Evolutionary conservation across 148 eudicot genomes (phyloP).

Genomic region (Chenopodium quinoa): DNA sequence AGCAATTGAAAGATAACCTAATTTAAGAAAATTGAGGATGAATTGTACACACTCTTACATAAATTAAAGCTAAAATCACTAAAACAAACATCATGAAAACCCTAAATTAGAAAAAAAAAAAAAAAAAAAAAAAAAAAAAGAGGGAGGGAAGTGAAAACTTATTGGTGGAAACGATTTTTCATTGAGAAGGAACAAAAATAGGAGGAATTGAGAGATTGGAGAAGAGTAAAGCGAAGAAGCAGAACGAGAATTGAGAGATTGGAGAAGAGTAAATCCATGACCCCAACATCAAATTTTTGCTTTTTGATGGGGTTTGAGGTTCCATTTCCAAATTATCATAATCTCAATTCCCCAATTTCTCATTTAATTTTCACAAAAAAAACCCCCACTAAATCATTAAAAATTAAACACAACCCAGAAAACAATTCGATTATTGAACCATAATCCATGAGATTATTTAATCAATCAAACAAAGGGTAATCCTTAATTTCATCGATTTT

Average conservation of each 20-base stretch:
- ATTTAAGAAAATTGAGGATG: too few relatives aligned
- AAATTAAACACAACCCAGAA: constrained; percentile 12
- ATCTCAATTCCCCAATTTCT: constrained; percentile 4
- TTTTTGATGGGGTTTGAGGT: neutral
- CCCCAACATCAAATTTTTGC: neutral
- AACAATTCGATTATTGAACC: constrained; percentile 4
- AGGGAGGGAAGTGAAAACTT: constrained; percentile 18
- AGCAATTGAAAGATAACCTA: too few relatives aligned
- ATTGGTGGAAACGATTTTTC: constrained; percentile 79
- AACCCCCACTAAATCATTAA: neutral
- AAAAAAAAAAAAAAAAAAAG: neutral
- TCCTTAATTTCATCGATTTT: constrained; percentile 13
- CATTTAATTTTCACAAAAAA: constrained; percentile 3
- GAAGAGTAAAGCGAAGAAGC: constrained; percentile 44
- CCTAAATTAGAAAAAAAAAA: neutral
- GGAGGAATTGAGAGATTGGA: constrained; percentile 47
- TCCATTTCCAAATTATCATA: neutral
- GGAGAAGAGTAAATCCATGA: constrained; percentile 32
- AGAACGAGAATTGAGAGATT: constrained; percentile 35
- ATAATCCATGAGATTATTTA: constrained; percentile 7
- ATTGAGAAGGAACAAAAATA: constrained; percentile 59
- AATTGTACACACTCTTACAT: too few relatives aligned
- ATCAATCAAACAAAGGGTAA: constrained; percentile 7
- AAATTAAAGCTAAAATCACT: neutral
- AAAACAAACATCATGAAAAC: neutral